Percentiles rank a stretch among this genome's conserved stretches.
Conservation (phyloP, 1,139 yeast species). For the Candida sanyaensis region DNA sequence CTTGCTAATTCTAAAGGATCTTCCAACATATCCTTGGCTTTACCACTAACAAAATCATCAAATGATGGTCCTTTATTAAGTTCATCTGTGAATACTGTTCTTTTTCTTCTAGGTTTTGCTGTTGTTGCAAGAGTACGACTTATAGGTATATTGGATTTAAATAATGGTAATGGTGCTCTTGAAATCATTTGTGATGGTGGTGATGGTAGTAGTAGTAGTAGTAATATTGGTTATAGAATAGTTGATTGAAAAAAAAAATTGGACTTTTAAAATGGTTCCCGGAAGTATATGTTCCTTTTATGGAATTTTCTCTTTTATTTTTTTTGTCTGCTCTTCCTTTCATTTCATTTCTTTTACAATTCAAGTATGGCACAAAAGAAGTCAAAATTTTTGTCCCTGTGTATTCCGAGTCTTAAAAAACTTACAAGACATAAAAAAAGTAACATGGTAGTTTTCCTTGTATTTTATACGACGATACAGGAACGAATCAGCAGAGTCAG, state of each 20-base stretch:
- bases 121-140: slow-evolving; percentile 17
- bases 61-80: slow-evolving; percentile 89
- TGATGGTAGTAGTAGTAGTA: background rate
- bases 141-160: background rate
- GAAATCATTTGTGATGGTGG: background rate
- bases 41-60: slow-evolving; percentile 84
- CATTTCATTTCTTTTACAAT: background rate
- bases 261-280: background rate
- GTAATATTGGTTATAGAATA: too few species aligned
- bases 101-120: slow-evolving; percentile 35
- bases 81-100: slow-evolving; percentile 67
- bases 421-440: background rate
- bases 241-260: background rate
- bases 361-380: background rate
- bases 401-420: background rate
- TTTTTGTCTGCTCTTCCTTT: too few species aligned
- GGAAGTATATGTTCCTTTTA: background rate
- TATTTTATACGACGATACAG: background rate
- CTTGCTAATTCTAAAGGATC: slow-evolving; percentile 75
- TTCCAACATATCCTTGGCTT: slow-evolving; percentile 60
- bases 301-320: background rate
- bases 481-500: slow-evolving; percentile 1
- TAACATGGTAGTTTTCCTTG: too few species aligned
- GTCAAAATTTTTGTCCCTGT: background rate
- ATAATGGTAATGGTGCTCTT: background rate